Percentiles rank a stretch among this genome's conserved stretches.
These are phyloP conservation scores for Colletotrichum lini DNA, from an alignment of 2,329 filamentous ascomycete genomes.

Conservation along the genomic window DNA sequence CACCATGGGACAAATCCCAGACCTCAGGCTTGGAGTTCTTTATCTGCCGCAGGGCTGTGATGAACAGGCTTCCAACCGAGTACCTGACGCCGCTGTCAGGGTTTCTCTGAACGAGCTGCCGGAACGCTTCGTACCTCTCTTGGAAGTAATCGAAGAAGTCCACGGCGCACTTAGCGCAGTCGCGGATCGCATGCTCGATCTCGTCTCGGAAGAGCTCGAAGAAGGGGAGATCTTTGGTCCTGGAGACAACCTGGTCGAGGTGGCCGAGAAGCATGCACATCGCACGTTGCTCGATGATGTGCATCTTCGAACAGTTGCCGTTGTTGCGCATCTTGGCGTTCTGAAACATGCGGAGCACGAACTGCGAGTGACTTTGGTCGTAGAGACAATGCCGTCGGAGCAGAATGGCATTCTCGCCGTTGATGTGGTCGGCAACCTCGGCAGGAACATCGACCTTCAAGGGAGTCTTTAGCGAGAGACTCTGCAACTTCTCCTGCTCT, in stretches of 20 bases:
- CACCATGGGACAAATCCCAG: constrained; percentile 57
- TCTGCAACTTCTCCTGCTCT: constrained; percentile 64
- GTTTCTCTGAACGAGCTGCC: constrained; percentile 75
- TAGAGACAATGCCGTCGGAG: constrained; percentile 85
- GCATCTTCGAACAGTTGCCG: constrained; percentile 59
- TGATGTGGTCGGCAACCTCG: constrained; percentile 71
- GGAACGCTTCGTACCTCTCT: constrained; percentile 69
- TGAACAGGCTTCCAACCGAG: constrained; percentile 65
- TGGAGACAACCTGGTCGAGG: constrained; percentile 81
- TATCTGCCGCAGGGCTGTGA: constrained; percentile 67
- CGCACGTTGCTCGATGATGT: constrained; percentile 60
- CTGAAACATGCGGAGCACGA: constrained; percentile 75
- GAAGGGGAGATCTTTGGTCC: constrained; percentile 77
- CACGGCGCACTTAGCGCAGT: constrained; percentile 69
- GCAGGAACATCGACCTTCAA: constrained; percentile 62
- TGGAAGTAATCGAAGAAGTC: constrained; percentile 74
- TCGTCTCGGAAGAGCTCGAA: constrained; percentile 70
- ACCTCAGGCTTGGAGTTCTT: constrained; percentile 61
- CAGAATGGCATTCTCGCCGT: constrained; percentile 79
- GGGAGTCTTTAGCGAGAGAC: constrained; percentile 53
- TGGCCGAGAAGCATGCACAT: constrained; percentile 74
- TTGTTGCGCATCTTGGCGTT: constrained; percentile 66
- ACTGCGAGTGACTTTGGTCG: constrained; percentile 78
- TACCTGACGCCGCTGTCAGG: constrained; percentile 69
- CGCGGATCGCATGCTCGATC: constrained; percentile 62